Conservation (phyloP, 257 asterid species). For the Paraleonurus japonicus region DNA sequence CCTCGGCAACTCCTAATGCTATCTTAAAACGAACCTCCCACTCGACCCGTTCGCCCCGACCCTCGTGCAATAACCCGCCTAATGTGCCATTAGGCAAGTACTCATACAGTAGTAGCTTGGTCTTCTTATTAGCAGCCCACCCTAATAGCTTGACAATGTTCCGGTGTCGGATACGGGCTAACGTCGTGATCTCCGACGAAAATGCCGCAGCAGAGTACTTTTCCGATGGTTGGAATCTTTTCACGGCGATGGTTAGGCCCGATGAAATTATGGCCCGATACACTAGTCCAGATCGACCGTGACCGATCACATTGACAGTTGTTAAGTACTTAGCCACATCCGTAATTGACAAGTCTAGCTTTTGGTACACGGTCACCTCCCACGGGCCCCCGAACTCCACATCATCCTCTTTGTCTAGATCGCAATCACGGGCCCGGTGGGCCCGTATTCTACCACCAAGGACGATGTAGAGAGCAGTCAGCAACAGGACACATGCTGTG, state of each 20-base stretch:
- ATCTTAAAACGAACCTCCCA: constrained; percentile 79
- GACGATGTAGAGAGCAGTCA: constrained; percentile 61
- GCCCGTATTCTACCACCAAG: constrained; percentile 46
- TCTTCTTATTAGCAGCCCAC: constrained; percentile 71
- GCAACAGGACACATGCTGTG: constrained; percentile 51
- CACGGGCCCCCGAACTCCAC: constrained; percentile 68
- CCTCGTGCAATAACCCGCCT: constrained; percentile 54
- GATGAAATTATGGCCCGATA: constrained; percentile 46
- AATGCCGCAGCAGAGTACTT: constrained; percentile 51
- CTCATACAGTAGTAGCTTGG: constrained; percentile 73
- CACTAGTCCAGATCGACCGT: constrained; percentile 66
- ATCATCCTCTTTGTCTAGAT: constrained; percentile 40
- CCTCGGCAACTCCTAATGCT: constrained; percentile 76
- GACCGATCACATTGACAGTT: constrained; percentile 51
- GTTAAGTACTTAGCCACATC: constrained; percentile 58
- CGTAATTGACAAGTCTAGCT: constrained; percentile 52
- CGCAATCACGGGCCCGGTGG: constrained; percentile 32
- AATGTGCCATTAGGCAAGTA: constrained; percentile 62
- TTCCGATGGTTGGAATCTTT: constrained; percentile 51
- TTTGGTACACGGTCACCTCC: constrained; percentile 79
- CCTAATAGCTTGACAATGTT: constrained; percentile 70
- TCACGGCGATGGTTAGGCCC: constrained; percentile 59
- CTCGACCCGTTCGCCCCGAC: constrained; percentile 42
- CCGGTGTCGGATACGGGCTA: constrained; percentile 69
- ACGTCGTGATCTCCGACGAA: constrained; percentile 63